These are phyloP conservation scores for Neonectria punicea DNA, from an alignment of 2,329 filamentous ascomycete species.

Conservation along the genomic window DNA sequence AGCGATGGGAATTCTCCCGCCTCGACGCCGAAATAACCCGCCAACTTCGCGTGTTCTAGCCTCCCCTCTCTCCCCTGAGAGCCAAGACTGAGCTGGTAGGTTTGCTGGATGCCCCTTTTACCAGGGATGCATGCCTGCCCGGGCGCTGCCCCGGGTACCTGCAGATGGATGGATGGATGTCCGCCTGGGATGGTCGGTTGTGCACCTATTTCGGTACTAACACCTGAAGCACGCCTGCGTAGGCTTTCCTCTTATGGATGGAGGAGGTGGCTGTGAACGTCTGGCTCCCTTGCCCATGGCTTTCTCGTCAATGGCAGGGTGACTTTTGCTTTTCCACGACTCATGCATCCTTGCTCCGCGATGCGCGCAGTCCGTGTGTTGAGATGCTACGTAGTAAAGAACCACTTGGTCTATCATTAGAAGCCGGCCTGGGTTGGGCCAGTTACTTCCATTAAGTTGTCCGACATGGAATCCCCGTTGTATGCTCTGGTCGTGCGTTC, in stretches of 20 bases:
- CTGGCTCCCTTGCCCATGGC: not conserved
- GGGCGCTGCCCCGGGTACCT: not conserved
- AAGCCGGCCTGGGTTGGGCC: not conserved
- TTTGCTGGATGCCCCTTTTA: not conserved
- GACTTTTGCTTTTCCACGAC: not conserved
- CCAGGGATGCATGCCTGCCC: not conserved
- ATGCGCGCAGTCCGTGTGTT: not conserved
- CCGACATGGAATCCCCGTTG: not conserved
- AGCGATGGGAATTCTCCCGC: not conserved
- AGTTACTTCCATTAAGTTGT: not conserved
- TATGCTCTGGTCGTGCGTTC: not conserved
- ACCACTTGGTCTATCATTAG: not conserved
- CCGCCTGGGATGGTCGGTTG: not conserved
- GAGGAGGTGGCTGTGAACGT: slow-evolving; percentile 10
- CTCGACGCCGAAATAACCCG: not conserved
- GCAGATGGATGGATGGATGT: not conserved
- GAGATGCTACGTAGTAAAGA: not conserved
- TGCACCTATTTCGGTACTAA: slow-evolving; percentile 7
- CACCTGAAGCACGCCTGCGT: slow-evolving; percentile 4
- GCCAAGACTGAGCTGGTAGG: not conserved
- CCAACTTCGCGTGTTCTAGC: slow-evolving; percentile 2
- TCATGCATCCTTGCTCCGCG: not conserved
- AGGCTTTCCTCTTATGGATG: slow-evolving; percentile 1
- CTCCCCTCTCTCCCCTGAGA: not conserved
- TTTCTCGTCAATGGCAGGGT: not conserved